Conservation (phyloP, 2,329 filamentous ascomycete species). For the Nemania abortiva region DNA sequence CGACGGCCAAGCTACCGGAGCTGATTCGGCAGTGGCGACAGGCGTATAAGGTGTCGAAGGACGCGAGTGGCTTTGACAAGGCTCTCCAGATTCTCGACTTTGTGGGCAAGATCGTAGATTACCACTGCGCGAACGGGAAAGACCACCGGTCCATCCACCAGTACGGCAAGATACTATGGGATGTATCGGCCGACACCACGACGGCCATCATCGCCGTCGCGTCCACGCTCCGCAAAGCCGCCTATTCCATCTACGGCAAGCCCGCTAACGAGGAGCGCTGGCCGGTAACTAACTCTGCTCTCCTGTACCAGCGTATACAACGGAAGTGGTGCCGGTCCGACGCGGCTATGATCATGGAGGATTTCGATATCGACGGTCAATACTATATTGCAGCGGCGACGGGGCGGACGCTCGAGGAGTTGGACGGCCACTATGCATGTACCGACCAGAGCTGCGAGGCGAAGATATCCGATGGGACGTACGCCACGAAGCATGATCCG, state of each 20-base stretch:
- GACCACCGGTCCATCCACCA: neutral
- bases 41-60: neutral
- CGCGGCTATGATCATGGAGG: neutral
- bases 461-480: neutral
- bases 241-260: neutral
- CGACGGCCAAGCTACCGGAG: neutral
- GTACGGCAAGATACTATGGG: neutral
- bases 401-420: neutral
- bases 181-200: neutral
- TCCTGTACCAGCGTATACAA: neutral
- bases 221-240: neutral
- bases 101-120: neutral
- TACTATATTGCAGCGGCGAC: neutral
- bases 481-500: neutral
- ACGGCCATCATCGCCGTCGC: neutral
- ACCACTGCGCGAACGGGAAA: neutral
- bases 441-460: neutral
- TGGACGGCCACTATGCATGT: neutral
- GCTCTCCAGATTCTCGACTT: neutral
- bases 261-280: neutral
- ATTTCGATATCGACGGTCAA: neutral
- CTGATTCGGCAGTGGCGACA: neutral
- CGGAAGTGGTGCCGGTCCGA: neutral
- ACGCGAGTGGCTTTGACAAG: neutral
- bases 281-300: neutral